phyloP scores from a whole-genome alignment of 768 basidiomycete genomes.

The Candolleomyces aberdarensis region DNA sequence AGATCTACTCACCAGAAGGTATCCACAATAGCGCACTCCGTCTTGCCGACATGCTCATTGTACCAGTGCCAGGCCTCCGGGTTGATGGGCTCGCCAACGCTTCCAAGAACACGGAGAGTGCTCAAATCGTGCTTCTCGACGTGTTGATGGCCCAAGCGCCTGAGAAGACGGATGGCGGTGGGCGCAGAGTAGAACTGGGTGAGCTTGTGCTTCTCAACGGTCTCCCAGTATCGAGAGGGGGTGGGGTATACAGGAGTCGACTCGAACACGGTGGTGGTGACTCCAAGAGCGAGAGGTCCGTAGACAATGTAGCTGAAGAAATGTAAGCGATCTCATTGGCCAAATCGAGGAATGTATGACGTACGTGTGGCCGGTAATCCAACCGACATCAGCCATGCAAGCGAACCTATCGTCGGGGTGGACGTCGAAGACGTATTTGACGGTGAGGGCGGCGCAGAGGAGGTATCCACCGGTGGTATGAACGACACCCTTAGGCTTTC shows the following conservation, averaged over 20 bases:
- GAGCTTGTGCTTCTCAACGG: conserved; percentile 86
- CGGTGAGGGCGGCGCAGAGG: conserved; percentile 85
- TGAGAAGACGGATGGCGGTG: conserved; percentile 91
- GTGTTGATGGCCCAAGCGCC: conserved; percentile 76
- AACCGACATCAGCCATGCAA: conserved; percentile 98
- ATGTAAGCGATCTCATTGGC: conserved; percentile 8
- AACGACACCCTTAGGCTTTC: conserved; percentile 96
- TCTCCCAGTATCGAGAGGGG: conserved; percentile 95
- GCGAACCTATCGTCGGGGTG: conserved; percentile 96
- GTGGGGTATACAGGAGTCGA: conserved; percentile 96
- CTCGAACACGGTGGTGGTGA: conserved; percentile 90
- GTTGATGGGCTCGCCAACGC: conserved; percentile 98
- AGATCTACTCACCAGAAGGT: conserved; percentile 66
- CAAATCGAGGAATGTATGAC: conserved; percentile 13
- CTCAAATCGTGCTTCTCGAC: conserved; percentile 81
- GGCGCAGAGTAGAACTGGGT: conserved; percentile 97
- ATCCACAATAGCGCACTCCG: conserved; percentile 90
- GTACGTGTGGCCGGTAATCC: conserved; percentile 96
- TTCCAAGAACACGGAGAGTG: conserved; percentile 82
- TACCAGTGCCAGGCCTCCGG: conserved; percentile 99
- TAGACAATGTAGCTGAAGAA: conserved; percentile 83
- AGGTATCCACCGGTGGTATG: conserved; percentile 89
- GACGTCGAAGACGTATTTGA: conserved; percentile 97
- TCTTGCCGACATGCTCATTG: conserved; percentile 88
- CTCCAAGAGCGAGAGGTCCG: conserved; percentile 85